phyloP scores from a whole-genome alignment of 2,329 filamentous ascomycete species.

The Teratosphaeria viscida region DNA sequence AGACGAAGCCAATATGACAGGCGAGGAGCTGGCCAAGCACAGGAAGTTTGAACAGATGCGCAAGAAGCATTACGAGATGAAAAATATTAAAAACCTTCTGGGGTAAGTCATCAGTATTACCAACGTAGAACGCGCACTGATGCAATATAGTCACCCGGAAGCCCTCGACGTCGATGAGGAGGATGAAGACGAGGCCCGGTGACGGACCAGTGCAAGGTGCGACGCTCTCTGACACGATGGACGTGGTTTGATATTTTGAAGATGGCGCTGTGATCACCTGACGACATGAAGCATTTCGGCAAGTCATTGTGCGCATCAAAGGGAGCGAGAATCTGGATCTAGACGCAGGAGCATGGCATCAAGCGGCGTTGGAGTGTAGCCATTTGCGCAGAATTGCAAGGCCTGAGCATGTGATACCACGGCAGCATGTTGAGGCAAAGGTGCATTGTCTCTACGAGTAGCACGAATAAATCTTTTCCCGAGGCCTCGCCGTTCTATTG shows the following conservation, averaged over 20 bases:
- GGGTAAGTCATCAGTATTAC: constrained; percentile 43
- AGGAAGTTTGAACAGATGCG: constrained; percentile 79
- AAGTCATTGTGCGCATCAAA: not conserved
- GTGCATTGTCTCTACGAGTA: not conserved
- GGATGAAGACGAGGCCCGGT: not conserved
- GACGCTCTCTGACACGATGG: no score
- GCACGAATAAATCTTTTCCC: not conserved
- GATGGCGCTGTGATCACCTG: not conserved
- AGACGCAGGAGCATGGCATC: not conserved
- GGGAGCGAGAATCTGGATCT: not conserved
- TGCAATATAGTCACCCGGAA: not conserved
- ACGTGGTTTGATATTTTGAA: not conserved
- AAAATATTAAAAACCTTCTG: constrained; percentile 76
- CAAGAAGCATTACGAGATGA: constrained; percentile 99
- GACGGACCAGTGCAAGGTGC: not conserved
- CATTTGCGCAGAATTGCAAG: not conserved
- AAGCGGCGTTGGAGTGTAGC: not conserved
- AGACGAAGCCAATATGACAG: constrained; percentile 42
- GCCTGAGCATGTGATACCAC: not conserved
- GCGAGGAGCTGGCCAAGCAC: constrained; percentile 83
- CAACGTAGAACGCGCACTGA: not conserved
- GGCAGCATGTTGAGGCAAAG: not conserved
- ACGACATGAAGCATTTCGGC: not conserved
- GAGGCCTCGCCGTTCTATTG: no score
- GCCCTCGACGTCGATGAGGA: not conserved